A percentile compares a stretch with the other conserved stretches of the same genome.
phyloP scores from a whole-genome alignment of 805 yeast genomes.

The Wickerhamiella lipophila region DNA sequence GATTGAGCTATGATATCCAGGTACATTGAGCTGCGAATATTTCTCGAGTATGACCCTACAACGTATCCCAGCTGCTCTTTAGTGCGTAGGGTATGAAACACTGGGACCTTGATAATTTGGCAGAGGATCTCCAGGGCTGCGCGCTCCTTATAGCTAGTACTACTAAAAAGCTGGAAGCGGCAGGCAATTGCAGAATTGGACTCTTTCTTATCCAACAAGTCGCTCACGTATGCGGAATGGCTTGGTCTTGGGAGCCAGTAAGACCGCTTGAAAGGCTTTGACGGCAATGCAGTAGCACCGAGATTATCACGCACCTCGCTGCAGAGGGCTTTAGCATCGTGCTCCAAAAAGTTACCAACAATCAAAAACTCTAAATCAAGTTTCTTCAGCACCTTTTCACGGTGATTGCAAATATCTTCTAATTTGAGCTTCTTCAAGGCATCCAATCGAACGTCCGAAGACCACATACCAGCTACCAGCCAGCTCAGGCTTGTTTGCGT shows the following conservation, averaged over 20 bases:
- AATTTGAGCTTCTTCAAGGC: constrained; percentile 36
- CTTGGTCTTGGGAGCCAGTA: constrained; percentile 25
- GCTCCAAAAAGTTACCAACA: constrained; percentile 55
- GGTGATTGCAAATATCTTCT: constrained; percentile 13
- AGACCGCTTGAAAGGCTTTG: constrained; percentile 35
- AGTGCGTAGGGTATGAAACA: constrained; percentile 79
- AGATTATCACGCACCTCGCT: constrained; percentile 32
- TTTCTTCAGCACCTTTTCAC: constrained; percentile 36
- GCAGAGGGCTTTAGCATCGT: constrained; percentile 42
- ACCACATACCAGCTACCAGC: constrained; percentile 62
- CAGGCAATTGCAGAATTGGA: constrained; percentile 77
- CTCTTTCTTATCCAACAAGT: constrained; percentile 51
- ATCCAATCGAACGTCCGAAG: constrained; percentile 47
- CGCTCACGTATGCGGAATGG: constrained; percentile 17
- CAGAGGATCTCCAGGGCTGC: constrained; percentile 52
- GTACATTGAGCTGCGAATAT: constrained; percentile 60
- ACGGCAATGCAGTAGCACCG: constrained; percentile 29
- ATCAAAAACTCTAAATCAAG: constrained; percentile 58
- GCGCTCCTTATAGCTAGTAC: constrained; percentile 33
- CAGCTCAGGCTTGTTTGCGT: constrained; percentile 42
- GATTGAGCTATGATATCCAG: constrained; percentile 69
- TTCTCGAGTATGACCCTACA: constrained; percentile 65
- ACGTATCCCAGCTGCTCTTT: constrained; percentile 92
- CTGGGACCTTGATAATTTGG: constrained; percentile 72
- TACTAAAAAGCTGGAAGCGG: constrained; percentile 51